Conservation (phyloP, 192 early-diverging fungal genomes). For the Coemansia sp. region DNA sequence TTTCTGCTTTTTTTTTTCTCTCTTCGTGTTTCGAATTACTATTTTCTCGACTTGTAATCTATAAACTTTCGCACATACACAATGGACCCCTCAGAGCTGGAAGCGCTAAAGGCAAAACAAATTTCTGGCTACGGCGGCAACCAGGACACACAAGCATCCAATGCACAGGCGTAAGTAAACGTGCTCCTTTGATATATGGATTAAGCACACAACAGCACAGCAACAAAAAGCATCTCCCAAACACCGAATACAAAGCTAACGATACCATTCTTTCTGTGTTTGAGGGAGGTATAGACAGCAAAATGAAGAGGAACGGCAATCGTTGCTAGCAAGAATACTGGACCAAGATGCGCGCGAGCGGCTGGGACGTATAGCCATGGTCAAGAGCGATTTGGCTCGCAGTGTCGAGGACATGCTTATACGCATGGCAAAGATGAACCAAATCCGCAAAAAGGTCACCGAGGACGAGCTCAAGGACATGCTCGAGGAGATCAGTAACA, state of each 20-base stretch:
- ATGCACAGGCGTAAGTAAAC: slow-evolving; percentile 9
- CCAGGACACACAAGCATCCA: slow-evolving; percentile 5
- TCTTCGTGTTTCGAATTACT: background rate
- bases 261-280: background rate
- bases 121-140: background rate
- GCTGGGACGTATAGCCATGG: slow-evolving; percentile 84
- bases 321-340: slow-evolving; percentile 80
- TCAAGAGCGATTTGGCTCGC: slow-evolving; percentile 80
- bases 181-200: background rate
- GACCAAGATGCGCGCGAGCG: slow-evolving; percentile 80
- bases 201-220: too few species aligned
- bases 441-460: slow-evolving; percentile 77
- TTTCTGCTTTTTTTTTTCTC: too few species aligned
- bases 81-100: slow-evolving; percentile 29
- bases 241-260: too few species aligned
- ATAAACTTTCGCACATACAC: background rate
- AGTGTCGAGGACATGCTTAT: slow-evolving; percentile 78
- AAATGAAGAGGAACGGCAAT: slow-evolving; percentile 82
- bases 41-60: slow-evolving; percentile 7
- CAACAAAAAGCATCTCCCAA: too few species aligned
- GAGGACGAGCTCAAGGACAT: slow-evolving; percentile 85
- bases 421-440: slow-evolving; percentile 83
- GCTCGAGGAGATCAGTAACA: slow-evolving; percentile 77
- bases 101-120: slow-evolving; percentile 22
- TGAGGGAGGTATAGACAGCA: slow-evolving; percentile 26